Percentiles rank a stretch among this genome's conserved stretches.
phyloP scores from a whole-genome alignment of 768 basidiomycete species.

The Strobilomyces dryophilus region DNA sequence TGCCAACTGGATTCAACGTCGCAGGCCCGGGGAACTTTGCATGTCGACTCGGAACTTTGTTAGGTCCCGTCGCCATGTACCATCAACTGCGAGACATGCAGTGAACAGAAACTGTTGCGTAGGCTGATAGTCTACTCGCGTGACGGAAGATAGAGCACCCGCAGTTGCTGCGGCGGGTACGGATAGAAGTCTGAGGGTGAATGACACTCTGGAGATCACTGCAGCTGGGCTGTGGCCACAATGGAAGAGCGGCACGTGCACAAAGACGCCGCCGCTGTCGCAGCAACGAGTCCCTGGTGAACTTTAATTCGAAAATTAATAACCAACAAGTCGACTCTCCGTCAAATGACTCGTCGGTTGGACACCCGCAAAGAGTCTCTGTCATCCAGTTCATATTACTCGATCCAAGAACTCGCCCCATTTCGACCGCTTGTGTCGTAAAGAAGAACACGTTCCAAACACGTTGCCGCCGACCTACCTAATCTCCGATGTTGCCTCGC shows the following conservation, averaged over 20 bases:
- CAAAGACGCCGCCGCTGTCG: neutral
- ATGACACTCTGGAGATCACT: no score
- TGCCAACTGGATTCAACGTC: no score
- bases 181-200: no score
- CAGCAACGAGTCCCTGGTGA: no score
- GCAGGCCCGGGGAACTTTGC: no score
- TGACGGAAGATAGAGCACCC: neutral
- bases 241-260: neutral
- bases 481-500: constrained; percentile 22
- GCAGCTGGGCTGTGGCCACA: neutral
- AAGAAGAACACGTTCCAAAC: constrained; percentile 10
- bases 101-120: no score
- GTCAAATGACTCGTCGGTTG: neutral
- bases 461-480: constrained; percentile 21
- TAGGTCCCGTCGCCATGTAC: neutral
- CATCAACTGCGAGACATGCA: neutral
- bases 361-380: neutral
- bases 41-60: neutral
- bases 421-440: neutral
- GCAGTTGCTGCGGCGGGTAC: neutral
- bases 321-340: neutral
- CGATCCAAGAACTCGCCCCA: neutral
- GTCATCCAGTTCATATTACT: neutral
- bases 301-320: no score
- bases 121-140: no score